Evolutionary conservation across 225 moss, liverwort and hornwort genomes (phyloP).

Genomic region (Thuidium tamariscinum): DNA sequence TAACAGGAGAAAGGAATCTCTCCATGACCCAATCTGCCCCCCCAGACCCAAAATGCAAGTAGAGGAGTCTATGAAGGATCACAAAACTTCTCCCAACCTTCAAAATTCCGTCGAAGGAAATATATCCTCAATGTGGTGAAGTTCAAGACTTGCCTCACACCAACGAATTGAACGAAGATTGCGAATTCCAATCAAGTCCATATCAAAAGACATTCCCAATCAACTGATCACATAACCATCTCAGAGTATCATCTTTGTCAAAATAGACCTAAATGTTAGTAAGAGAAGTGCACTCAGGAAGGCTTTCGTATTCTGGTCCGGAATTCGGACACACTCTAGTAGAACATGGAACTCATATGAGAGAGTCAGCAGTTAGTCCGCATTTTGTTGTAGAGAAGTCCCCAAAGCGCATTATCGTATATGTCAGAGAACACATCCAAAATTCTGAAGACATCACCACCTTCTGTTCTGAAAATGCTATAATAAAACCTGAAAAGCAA

Average conservation of each 20-base stretch:
- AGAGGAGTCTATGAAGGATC: neutral
- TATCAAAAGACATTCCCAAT: neutral
- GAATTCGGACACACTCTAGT: neutral
- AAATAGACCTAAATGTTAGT: neutral
- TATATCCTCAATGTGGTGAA: neutral
- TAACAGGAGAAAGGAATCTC: neutral
- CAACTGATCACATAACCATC: neutral
- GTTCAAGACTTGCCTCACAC: neutral
- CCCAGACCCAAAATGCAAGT: neutral
- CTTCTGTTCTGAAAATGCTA: neutral
- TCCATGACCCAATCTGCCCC: neutral
- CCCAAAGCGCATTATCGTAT: neutral
- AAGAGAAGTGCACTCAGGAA: neutral
- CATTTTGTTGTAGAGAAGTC: neutral
- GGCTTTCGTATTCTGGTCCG: neutral
- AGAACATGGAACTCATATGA: neutral
- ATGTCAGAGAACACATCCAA: neutral
- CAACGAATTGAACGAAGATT: neutral
- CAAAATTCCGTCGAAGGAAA: neutral
- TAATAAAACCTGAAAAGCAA: neutral
- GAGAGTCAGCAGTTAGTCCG: neutral
- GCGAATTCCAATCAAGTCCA: neutral
- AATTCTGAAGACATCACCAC: neutral
- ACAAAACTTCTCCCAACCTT: neutral
- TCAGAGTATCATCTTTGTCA: neutral